A percentile compares a stretch with the other conserved stretches of the same genome.
phyloP scores from a whole-genome alignment of 2,329 filamentous ascomycete genomes.

The Pezizomycotina sp. region DNA sequence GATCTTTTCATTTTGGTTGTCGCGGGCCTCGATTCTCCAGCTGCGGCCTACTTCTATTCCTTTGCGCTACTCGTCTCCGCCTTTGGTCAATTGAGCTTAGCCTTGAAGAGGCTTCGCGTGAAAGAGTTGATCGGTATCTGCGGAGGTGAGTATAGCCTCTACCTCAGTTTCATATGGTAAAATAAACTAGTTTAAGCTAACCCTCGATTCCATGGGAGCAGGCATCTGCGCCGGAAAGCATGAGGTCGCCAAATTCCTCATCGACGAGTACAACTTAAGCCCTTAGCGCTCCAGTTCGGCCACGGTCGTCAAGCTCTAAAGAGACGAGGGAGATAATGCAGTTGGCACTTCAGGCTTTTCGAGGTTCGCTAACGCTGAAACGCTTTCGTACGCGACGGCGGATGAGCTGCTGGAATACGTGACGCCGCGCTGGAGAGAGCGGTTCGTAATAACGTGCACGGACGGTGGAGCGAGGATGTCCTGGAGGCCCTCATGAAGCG shows the following conservation, averaged over 20 bases:
- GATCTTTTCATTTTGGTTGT: too few species aligned
- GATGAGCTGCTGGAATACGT: constrained; percentile 66
- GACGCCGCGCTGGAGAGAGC: constrained; percentile 64
- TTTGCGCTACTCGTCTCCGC: too few species aligned
- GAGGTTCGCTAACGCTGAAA: too few species aligned
- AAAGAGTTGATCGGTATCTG: too few species aligned
- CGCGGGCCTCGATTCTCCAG: too few species aligned
- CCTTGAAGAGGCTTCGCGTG: too few species aligned
- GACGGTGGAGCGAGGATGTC: constrained; percentile 55
- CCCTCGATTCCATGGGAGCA: too few species aligned
- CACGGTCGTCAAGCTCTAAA: constrained; percentile 1
- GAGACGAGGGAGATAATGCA: not conserved
- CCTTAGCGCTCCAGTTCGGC: constrained; percentile 11
- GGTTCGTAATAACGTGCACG: constrained; percentile 77
- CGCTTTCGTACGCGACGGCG: constrained; percentile 32
- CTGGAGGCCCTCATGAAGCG: constrained; percentile 61
- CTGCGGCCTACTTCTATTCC: too few species aligned
- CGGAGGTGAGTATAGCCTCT: too few species aligned
- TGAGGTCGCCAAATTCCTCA: constrained; percentile 73
- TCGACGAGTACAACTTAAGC: constrained; percentile 63
- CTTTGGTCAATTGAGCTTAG: too few species aligned
- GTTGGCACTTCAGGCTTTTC: constrained; percentile 6
- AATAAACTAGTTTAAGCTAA: too few species aligned
- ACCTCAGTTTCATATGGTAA: too few species aligned
- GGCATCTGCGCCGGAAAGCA: constrained; percentile 72